phyloP scores from a whole-genome alignment of 805 yeast species.

The Saccharomycopsis synnaedendra region DNA sequence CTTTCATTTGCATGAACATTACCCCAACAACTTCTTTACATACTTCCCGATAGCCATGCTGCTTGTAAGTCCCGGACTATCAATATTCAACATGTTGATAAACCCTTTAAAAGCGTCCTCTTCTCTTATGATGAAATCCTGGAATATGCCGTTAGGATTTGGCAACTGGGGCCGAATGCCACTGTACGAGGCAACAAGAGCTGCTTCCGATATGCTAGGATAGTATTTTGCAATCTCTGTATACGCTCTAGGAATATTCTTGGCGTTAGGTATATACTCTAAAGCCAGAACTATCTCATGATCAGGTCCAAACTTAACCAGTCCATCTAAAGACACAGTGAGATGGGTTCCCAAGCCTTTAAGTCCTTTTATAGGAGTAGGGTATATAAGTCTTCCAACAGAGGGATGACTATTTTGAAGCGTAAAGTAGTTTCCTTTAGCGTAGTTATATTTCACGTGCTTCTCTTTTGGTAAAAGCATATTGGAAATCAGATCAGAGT shows the following conservation, averaged over 20 bases:
- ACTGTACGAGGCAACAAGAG: slow-evolving; percentile 54
- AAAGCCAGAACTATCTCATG: slow-evolving; percentile 56
- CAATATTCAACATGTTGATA: slow-evolving; percentile 71
- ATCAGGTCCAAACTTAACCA: slow-evolving; percentile 80
- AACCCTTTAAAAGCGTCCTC: slow-evolving; percentile 71
- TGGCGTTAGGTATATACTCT: slow-evolving; percentile 37
- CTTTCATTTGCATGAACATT: neutral
- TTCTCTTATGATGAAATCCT: slow-evolving; percentile 63
- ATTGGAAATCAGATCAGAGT: slow-evolving; percentile 64
- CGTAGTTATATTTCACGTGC: slow-evolving; percentile 51
- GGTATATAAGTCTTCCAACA: slow-evolving; percentile 57
- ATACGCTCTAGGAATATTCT: slow-evolving; percentile 43
- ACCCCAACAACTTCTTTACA: slow-evolving; percentile 26
- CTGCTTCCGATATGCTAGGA: slow-evolving; percentile 41
- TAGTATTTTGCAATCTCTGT: slow-evolving; percentile 50
- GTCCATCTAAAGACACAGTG: slow-evolving; percentile 74
- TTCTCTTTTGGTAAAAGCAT: slow-evolving; percentile 53
- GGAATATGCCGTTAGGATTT: slow-evolving; percentile 37
- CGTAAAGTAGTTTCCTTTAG: slow-evolving; percentile 76
- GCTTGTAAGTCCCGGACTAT: slow-evolving; percentile 83
- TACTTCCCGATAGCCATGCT: slow-evolving; percentile 74
- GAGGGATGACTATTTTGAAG: slow-evolving; percentile 34
- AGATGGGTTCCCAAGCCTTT: slow-evolving; percentile 83
- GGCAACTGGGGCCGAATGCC: slow-evolving; percentile 78
- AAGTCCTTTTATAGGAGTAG: slow-evolving; percentile 61